phyloP scores from a whole-genome alignment of 441 rosid genomes.

The Melastoma candidum region DNA sequence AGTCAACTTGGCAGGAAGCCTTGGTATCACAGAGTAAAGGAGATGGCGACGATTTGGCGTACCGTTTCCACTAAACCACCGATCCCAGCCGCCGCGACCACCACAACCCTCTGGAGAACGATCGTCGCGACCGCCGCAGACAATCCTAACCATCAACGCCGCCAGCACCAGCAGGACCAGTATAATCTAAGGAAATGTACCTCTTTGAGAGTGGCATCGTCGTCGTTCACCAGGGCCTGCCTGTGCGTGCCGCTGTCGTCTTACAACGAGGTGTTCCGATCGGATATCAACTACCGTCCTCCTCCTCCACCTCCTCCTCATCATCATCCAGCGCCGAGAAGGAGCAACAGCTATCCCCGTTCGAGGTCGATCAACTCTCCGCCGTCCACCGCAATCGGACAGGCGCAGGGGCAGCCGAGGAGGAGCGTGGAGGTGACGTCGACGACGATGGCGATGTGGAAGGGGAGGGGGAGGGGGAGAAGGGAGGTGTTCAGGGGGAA shows the following conservation, averaged over 20 bases:
- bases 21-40: slow-evolving; percentile 90
- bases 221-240: slow-evolving; percentile 84
- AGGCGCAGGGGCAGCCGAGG: slow-evolving; percentile 18
- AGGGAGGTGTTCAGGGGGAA: slow-evolving; percentile 60
- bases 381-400: slow-evolving; percentile 1
- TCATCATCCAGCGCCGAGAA: slow-evolving; percentile 23
- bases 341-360: slow-evolving; percentile 86
- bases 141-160: slow-evolving; percentile 6
- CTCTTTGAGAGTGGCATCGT: slow-evolving; percentile 60
- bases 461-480: slow-evolving; percentile 62
- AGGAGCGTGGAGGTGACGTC: slow-evolving; percentile 55
- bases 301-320: too few relatives aligned
- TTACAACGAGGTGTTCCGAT: slow-evolving; percentile 66
- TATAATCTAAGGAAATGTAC: slow-evolving; percentile 56
- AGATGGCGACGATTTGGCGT: slow-evolving; percentile 54
- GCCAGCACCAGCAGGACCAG: not conserved
- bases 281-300: slow-evolving; percentile 24
- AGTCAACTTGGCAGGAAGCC: slow-evolving; percentile 47
- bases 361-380: slow-evolving; percentile 31
- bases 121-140: slow-evolving; percentile 9
- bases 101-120: slow-evolving; percentile 9
- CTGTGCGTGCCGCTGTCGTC: slow-evolving; percentile 85
- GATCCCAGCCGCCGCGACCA: slow-evolving; percentile 13
- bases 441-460: slow-evolving; percentile 49
- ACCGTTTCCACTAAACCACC: slow-evolving; percentile 25